These are phyloP conservation scores for Penicillium sp. DNA, from an alignment of 2,329 filamentous ascomycete species.

Conservation along the genomic window DNA sequence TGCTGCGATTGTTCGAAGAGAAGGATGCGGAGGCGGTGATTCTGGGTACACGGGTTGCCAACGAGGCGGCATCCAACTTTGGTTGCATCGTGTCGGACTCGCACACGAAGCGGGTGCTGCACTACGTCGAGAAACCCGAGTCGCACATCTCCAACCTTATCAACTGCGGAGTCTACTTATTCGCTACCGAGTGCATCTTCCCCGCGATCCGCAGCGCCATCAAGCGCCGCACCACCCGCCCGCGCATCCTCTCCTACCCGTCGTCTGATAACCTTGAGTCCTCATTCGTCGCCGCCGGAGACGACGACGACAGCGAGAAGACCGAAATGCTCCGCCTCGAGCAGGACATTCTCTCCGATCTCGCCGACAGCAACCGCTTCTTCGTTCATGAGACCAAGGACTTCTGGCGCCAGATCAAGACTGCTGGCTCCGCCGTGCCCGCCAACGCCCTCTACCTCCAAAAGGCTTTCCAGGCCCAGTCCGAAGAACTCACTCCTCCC, in stretches of 20 bases:
- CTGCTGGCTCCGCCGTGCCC: conserved; percentile 91
- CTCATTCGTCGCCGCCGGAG: conserved; percentile 57
- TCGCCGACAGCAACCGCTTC: conserved; percentile 96
- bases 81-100: conserved; percentile 95
- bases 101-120: conserved; percentile 90
- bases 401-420: conserved; percentile 99
- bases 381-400: conserved; percentile 98
- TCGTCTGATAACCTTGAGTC: conserved; percentile 88
- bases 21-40: conserved; percentile 97
- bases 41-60: conserved; percentile 83
- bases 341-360: conserved; percentile 92
- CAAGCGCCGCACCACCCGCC: conserved; percentile 89
- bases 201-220: conserved; percentile 91
- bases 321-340: conserved; percentile 90
- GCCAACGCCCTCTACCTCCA: conserved; percentile 96
- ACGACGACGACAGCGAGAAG: conserved; percentile 71
- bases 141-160: conserved; percentile 97
- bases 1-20: conserved; percentile 91
- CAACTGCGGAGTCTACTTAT: conserved; percentile 98
- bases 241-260: conserved; percentile 89
- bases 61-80: conserved; percentile 92
- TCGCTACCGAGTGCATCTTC: conserved; percentile 93
- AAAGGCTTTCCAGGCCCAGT: conserved; percentile 81
- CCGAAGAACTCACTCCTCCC: conserved; percentile 75
- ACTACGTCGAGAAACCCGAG: conserved; percentile 99